These are phyloP conservation scores for Talaromyces sp. DNA, from an alignment of 2,329 filamentous ascomycete species.

Conservation along the genomic window DNA sequence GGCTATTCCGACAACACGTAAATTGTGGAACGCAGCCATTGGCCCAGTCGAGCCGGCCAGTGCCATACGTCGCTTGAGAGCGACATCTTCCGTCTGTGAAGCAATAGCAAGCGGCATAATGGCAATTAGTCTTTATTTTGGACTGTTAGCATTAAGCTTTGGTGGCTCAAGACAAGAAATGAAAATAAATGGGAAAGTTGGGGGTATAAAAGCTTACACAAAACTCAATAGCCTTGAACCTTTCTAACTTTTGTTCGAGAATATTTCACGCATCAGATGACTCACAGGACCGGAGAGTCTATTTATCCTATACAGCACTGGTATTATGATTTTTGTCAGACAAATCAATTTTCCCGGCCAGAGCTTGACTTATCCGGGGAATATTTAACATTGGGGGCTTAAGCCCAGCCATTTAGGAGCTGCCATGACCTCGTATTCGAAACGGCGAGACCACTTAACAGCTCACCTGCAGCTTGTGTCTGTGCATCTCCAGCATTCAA, in stretches of 20 bases:
- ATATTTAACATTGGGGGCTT: background rate
- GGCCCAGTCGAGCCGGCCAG: constrained; percentile 55
- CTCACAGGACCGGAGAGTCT: background rate
- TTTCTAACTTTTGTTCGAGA: background rate
- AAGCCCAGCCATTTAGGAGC: background rate
- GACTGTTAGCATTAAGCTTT: background rate
- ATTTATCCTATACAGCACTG: background rate
- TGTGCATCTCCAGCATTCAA: background rate
- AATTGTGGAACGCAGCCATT: constrained; percentile 56
- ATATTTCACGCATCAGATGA: constrained; percentile 1
- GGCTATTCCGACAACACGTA: constrained; percentile 59
- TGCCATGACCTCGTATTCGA: background rate
- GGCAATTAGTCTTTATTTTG: background rate
- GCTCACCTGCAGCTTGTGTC: background rate
- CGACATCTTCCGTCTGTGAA: constrained; percentile 45
- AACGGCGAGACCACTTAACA: background rate
- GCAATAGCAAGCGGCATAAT: constrained; percentile 13
- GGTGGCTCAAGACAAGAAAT: background rate
- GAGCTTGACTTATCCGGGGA: background rate
- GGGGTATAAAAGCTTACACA: constrained; percentile 3
- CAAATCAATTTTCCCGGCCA: constrained; percentile 3
- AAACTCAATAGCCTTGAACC: background rate
- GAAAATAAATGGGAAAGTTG: background rate
- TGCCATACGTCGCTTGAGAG: constrained; percentile 51
- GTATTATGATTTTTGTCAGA: background rate